Evolutionary conservation across 441 rosid species (phyloP).

Genomic region (Adansonia grandidieri): DNA sequence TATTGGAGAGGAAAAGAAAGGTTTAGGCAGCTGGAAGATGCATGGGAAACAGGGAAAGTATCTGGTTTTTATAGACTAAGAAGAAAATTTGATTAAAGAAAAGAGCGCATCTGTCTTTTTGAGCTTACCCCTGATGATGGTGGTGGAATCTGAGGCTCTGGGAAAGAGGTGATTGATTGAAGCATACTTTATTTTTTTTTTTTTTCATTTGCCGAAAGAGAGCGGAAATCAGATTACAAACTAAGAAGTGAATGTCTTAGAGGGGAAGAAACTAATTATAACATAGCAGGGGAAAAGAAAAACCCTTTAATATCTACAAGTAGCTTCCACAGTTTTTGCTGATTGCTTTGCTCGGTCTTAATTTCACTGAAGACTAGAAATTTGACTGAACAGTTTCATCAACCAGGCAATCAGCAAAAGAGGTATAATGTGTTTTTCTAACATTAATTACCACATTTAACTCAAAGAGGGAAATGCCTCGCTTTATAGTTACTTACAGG

Average conservation of each 20-base stretch:
- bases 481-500: background rate
- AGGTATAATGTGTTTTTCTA: background rate
- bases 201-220: slow-evolving; percentile 25
- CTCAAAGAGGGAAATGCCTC: slow-evolving; percentile 2
- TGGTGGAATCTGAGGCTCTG: slow-evolving; percentile 36
- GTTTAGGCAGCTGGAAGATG: slow-evolving; percentile 13
- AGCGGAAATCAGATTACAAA: background rate
- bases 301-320: background rate
- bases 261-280: slow-evolving; percentile 34
- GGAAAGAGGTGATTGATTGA: slow-evolving; percentile 22
- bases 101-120: slow-evolving; percentile 4
- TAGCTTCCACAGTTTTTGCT: background rate
- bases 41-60: slow-evolving; percentile 8
- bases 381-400: background rate
- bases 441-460: background rate
- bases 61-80: slow-evolving; percentile 16
- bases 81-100: background rate
- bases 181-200: slow-evolving; percentile 17
- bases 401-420: slow-evolving; percentile 9
- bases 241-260: slow-evolving; percentile 29
- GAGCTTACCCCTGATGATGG: slow-evolving; percentile 26
- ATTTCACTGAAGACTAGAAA: background rate
- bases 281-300: background rate
- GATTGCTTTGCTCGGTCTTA: background rate
- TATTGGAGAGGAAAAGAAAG: slow-evolving; percentile 9